Evolutionary conservation across 352 stramenopile species (phyloP), one percentile per base, ranked within the genome.

Genomic region (Pythium monospermum): DNA sequence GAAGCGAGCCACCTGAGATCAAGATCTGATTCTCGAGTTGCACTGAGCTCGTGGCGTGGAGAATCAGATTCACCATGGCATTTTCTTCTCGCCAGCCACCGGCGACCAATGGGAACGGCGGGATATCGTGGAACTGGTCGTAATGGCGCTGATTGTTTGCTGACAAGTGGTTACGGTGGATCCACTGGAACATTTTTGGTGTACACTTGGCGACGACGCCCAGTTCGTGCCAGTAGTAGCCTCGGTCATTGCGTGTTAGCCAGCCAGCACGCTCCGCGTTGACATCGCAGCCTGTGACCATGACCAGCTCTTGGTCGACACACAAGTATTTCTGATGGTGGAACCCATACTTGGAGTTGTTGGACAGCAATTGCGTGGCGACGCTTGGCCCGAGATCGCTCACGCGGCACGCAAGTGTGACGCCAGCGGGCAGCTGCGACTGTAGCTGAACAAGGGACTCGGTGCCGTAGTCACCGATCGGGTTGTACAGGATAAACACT

Each of bases 251-350:
- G 8, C 57, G 58, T 7, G 51, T 53, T n/a, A 87, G 46, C 79
- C 76, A 90, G 2, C 79, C 79, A 19, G 81, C 71, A 18, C 79
- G 76, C 47, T 90, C 79, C 3, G 69, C 57, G 41, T 90, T 90
- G 28, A 88, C 75, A 40, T 90, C 79, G 49, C 79, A 90, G 18
- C 79, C 79, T 12, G 79, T 90, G 28, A 87, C 80, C 76, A 91
- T 86, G 47, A 91, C 49, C 1, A 49, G 64, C 26, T 64, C 41
- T 22, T 79, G 76, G 48, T 90, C 76, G 28, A 87, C 48, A 30
- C 74, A 87, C 31, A 91, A 33, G 39, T 91, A 91, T 63, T 91
- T 91, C 45, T 88, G 80, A 52, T 91, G 80, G 44, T 91, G 80
- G 60, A 91, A 91, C 26, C 73, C 80, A 55, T 91, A 91, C 39